Evolutionary conservation across 73 alveolate species (phyloP).

Genomic region (Effrenium voratum): DNA sequence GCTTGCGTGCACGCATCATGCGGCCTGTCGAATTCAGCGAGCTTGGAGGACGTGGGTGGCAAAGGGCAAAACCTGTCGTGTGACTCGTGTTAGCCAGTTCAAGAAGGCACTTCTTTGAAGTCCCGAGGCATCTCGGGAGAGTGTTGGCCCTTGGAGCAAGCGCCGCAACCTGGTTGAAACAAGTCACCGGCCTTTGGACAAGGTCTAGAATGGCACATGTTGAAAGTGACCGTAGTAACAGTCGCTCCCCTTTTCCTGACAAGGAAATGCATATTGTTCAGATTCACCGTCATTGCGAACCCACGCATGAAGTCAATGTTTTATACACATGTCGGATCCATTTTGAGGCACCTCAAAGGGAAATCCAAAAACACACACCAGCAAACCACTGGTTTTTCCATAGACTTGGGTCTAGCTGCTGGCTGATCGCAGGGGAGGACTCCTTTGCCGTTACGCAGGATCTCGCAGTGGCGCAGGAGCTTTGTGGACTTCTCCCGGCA

Average conservation of each 20-base stretch:
- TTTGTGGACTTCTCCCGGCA: constrained; percentile 84
- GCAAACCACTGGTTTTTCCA: background rate
- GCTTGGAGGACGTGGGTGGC: constrained; percentile 46
- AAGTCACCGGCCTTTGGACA: no score
- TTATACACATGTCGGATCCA: background rate
- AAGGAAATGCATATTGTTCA: background rate
- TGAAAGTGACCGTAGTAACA: no score
- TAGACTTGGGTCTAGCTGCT: background rate
- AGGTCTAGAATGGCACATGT: no score
- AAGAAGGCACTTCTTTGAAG: no score
- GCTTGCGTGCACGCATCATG: constrained; percentile 27
- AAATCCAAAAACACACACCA: no score
- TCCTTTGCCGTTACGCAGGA: background rate
- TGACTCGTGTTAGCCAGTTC: no score
- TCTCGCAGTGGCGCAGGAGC: constrained; percentile 65
- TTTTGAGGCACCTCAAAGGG: background rate
- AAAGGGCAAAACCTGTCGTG: background rate
- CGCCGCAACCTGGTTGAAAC: no score
- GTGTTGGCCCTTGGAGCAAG: no score
- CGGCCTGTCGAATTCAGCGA: constrained; percentile 34
- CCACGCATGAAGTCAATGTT: background rate
- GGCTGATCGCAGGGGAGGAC: background rate
- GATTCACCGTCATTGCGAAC: background rate
- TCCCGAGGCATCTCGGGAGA: no score
- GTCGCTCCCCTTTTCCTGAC: no score